These are phyloP conservation scores for Vigna unguiculata DNA, from an alignment of 306 rosid genomes.

Conservation along the genomic window DNA sequence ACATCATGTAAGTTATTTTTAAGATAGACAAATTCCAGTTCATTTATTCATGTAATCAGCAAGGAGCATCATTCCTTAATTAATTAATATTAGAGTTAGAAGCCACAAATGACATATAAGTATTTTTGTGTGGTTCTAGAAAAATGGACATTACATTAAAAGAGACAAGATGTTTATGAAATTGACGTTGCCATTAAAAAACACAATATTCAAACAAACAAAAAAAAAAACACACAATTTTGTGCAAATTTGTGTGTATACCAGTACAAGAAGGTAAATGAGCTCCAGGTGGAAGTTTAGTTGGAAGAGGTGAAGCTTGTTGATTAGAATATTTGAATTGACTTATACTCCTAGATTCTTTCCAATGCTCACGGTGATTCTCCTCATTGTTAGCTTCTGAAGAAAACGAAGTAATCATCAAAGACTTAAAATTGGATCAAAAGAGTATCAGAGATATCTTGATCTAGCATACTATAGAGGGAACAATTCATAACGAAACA, in stretches of 20 bases:
- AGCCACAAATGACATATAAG: not conserved
- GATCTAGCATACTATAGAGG: conserved; percentile 27
- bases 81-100: not conserved
- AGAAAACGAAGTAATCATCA: conserved; percentile 29
- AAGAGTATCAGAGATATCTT: conserved; percentile 26
- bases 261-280: conserved; percentile 87
- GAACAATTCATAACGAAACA: conserved; percentile 12
- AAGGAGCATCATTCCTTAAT: not conserved
- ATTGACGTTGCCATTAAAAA: no score
- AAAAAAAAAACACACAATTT: conserved; percentile 19
- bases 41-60: conserved; percentile 13
- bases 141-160: not conserved
- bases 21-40: not conserved
- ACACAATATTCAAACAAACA: conserved; percentile 26
- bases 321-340: conserved; percentile 52
- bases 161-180: not conserved
- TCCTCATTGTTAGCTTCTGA: conserved; percentile 58
- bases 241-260: conserved; percentile 42
- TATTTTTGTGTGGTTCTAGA: not conserved
- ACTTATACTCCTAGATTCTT: conserved; percentile 56
- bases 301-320: conserved; percentile 67
- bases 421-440: conserved; percentile 34
- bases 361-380: conserved; percentile 59
- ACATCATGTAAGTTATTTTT: not conserved
- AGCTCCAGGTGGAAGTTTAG: conserved; percentile 85